Evolutionary conservation across 2,329 filamentous ascomycete genomes (phyloP), one percentile per base, ranked within the genome.

Genomic region (Fusarium palustre): DNA sequence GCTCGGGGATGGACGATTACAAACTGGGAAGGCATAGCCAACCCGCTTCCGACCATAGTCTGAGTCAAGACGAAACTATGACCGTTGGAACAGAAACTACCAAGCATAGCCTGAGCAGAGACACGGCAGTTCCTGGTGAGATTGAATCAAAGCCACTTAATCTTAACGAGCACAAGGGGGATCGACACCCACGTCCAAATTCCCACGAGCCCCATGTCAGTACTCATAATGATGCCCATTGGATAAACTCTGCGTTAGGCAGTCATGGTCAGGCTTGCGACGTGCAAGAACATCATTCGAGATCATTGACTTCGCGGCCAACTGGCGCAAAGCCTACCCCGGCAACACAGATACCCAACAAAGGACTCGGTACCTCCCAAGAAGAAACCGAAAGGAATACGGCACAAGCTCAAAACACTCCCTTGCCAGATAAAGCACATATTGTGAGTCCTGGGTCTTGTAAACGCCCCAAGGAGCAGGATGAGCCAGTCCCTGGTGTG

Each of bases 171-270:
- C 55, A 47, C 25, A 54, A 36, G 22, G 39, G 63, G 25, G 59
- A 64, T 38, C 57, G 50, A 42, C 55, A 66, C 16, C 34, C 61
- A 39, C 71, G 72, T 31, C 72, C 73, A 24, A 70, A 68, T 46
- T 62, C 69, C 38, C 65, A 71, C 42, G 41, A 59, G 25, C 58
- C 75, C 31, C 55, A 55, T 30, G 47, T 61, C 10, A 70, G 73
- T 61, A 30, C 65, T 52, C 61, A 53, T n/a, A 62, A 58, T 31
- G 68, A 69, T 53, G 61, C 55, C 42, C 50, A 55, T 49, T 59
- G 63, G 54, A 42, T 52, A 39, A 59, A 59, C 30, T 39, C 61
- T 30, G 59, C 61, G 49, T 60, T 55, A 36, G 64, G 63, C n/a
- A 47, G 38, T 39, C 66, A 65, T 41, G 52, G 62, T 45, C 33